These are phyloP conservation scores for Skeletonema grethae DNA, from an alignment of 108 stramenopile species.

Conservation along the genomic window DNA sequence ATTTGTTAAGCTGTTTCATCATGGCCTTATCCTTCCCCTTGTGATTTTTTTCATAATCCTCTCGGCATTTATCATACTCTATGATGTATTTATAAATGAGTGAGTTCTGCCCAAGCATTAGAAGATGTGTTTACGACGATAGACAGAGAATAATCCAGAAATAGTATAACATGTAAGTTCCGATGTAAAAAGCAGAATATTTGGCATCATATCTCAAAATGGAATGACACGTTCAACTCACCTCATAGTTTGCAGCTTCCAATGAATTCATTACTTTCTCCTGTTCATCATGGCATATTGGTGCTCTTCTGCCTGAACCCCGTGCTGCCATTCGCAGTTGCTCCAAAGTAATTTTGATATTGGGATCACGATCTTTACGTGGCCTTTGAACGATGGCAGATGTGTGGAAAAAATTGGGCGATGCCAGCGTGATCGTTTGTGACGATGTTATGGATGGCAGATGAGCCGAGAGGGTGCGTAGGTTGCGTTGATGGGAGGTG, in stretches of 20 bases:
- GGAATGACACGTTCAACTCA: constrained; percentile 9
- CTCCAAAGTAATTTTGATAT: constrained; percentile 73
- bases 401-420: constrained; percentile 17
- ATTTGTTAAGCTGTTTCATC: constrained; percentile 43
- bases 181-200: neutral
- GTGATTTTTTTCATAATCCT: constrained; percentile 35
- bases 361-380: constrained; percentile 29
- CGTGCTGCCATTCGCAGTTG: constrained; percentile 79
- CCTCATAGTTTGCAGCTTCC: constrained; percentile 68
- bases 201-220: neutral
- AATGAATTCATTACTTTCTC: constrained; percentile 74
- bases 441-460: neutral
- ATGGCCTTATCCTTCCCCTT: constrained; percentile 34
- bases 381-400: constrained; percentile 8
- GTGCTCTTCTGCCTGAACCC: constrained; percentile 34
- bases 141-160: neutral
- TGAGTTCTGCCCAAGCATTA: constrained; percentile 32
- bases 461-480: neutral
- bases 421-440: neutral
- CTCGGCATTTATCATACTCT: constrained; percentile 64
- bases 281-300: constrained; percentile 69
- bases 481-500: neutral
- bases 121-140: neutral
- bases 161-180: neutral
- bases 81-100: constrained; percentile 83